Evolutionary conservation across 768 basidiomycete species (phyloP).

Genomic region (Lactarius trivialis): DNA sequence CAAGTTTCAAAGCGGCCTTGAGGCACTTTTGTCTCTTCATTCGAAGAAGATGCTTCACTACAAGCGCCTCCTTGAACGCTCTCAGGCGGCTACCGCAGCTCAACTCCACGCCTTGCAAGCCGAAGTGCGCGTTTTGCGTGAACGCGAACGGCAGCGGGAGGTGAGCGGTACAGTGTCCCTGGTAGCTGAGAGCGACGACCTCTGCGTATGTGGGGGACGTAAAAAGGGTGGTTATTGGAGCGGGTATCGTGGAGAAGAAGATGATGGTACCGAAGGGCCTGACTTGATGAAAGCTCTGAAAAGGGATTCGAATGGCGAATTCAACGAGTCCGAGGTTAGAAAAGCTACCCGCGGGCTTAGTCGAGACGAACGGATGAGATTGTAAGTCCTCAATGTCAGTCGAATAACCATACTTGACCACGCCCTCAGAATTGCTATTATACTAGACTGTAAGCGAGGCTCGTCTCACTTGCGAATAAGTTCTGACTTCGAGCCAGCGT

Average conservation of each 20-base stretch:
- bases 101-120: slow-evolving; percentile 84
- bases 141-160: slow-evolving; percentile 30
- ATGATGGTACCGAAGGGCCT: slow-evolving; percentile 42
- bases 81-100: slow-evolving; percentile 71
- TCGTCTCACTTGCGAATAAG: slow-evolving; percentile 12
- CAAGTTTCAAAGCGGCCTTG: slow-evolving; percentile 42
- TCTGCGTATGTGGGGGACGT: slow-evolving; percentile 53
- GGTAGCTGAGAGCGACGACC: slow-evolving; percentile 27
- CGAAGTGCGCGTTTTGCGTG: slow-evolving; percentile 62
- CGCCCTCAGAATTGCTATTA: slow-evolving; percentile 46
- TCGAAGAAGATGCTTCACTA: slow-evolving; percentile 58
- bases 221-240: slow-evolving; percentile 66
- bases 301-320: slow-evolving; percentile 44
- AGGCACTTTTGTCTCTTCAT: slow-evolving; percentile 38
- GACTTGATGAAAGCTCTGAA: slow-evolving; percentile 46
- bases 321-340: slow-evolving; percentile 65
- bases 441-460: slow-evolving; percentile 47
- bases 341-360: slow-evolving; percentile 54
- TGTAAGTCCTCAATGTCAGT: slow-evolving; percentile 44
- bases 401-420: slow-evolving; percentile 7
- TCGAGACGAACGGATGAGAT: slow-evolving; percentile 62
- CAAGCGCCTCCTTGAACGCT: slow-evolving; percentile 73
- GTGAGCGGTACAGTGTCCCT: slow-evolving; percentile 23
- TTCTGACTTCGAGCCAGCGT: slow-evolving; percentile 38
- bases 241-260: slow-evolving; percentile 50